These are phyloP conservation scores for Lactifluus hygrophoroides DNA, from an alignment of 768 basidiomycete genomes.

Conservation along the genomic window DNA sequence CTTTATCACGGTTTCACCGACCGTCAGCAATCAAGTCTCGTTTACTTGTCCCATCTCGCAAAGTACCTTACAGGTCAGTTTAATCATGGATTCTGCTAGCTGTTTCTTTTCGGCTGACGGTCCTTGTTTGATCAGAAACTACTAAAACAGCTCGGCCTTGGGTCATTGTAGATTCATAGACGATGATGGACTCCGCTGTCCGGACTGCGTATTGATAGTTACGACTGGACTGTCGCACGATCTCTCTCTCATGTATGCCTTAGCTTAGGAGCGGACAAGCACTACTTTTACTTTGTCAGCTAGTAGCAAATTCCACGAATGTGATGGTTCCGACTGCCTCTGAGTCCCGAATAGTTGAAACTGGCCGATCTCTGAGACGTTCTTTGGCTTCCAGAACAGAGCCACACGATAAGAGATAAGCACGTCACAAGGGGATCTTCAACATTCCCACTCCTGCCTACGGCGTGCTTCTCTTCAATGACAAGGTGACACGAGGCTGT, in stretches of 20 bases:
- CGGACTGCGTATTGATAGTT: background rate
- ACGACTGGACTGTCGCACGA: background rate
- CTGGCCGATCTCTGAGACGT: too few relatives aligned
- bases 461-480: too few relatives aligned
- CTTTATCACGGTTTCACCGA: conserved; percentile 58
- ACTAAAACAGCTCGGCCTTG: background rate
- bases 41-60: conserved; percentile 56
- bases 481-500: too few relatives aligned
- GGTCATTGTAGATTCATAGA: background rate
- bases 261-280: background rate
- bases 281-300: background rate
- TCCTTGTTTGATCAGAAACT: background rate
- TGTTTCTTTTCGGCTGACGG: background rate
- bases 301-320: too few relatives aligned
- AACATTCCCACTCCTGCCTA: too few relatives aligned
- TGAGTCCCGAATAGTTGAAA: too few relatives aligned
- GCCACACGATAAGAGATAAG: too few relatives aligned
- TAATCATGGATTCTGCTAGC: background rate
- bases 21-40: conserved; percentile 48
- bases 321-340: too few relatives aligned
- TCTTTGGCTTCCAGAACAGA: too few relatives aligned
- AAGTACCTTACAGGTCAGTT: conserved; percentile 28
- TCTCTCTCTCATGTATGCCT: background rate
- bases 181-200: background rate
- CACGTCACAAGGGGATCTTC: too few relatives aligned